Evolutionary conservation across 345 rosid genomes (phyloP), one percentile per base, ranked within the genome.

Genomic region (Acer campestre): DNA sequence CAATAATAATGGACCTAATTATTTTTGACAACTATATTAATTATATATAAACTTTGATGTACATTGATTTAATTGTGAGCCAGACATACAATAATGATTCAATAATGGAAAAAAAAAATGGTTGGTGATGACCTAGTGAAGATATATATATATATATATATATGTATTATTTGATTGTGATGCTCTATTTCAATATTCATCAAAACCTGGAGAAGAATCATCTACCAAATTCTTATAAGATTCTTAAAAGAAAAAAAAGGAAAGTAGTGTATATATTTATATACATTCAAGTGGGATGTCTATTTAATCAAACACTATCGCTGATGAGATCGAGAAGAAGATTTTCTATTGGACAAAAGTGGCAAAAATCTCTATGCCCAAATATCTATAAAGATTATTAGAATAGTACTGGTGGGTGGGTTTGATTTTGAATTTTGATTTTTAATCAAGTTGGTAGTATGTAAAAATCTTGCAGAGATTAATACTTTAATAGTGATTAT

Each of bases 171-270:
- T 22, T 49, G 55, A 12, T 10, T 22, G 46, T 67, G 8, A 18
- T 40, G 29, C 29, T 68, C 10, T 12, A 35, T 35, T 35, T 35
- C 38, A 35, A 35, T 35, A 25, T 25, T 58, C 27, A 25, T 69
- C 61, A 69, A 69, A 56, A 29, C 80, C 65, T 53, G 55, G 66
- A 48, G 61, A 80, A 79, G 67, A 56, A 74, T 68, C 68, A 53
- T 51, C 17, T 6, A 18, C 38, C 73, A 10, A 58, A 7, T 23
- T 51, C 55, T 31, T 18, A 6, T 11, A 29, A 61, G 64, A 74
- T 74, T 65, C 35, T 53, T 25, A 1, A 65, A 70, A 56, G 10
- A 42, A 42, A 77, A 64, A 53, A 68, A 35, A 35, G 38, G 3
- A 35, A 35, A 35, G 38, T 35, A 35, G 38, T 35, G 38, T 35